A percentile compares a stretch with the other conserved stretches of the same genome.
Conservation (phyloP, 2,329 filamentous ascomycete genomes). For the Trichoderma koningiopsis region DNA sequence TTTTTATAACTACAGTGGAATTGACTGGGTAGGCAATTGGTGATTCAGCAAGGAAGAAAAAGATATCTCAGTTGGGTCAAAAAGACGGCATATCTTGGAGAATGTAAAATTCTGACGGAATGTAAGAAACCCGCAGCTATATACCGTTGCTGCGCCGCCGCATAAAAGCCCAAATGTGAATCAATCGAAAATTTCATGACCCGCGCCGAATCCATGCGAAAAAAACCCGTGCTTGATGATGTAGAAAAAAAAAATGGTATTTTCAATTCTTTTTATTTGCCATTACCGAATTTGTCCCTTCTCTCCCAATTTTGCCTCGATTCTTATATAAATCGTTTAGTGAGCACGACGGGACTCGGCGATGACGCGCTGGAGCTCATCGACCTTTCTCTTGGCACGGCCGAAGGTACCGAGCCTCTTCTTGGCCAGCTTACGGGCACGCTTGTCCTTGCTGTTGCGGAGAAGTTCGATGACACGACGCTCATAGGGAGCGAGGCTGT, state of each 20-base stretch:
- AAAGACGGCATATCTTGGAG: slow-evolving; percentile 9
- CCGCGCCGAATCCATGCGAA: slow-evolving; percentile 41
- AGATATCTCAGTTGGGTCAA: slow-evolving; percentile 14
- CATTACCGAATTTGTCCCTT: not conserved
- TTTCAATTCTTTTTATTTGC: not conserved
- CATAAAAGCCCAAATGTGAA: slow-evolving; percentile 15
- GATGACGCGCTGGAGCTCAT: slow-evolving; percentile 97
- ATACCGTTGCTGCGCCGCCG: slow-evolving; percentile 17
- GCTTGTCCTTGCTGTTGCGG: slow-evolving; percentile 99
- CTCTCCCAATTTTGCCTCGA: not conserved
- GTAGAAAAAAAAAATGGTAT: not conserved
- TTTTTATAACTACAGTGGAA: not conserved
- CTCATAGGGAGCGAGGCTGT: slow-evolving; percentile 90
- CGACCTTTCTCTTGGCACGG: slow-evolving; percentile 99
- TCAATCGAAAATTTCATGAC: slow-evolving; percentile 37
- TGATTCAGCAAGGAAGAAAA: not conserved
- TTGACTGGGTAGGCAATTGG: not conserved
- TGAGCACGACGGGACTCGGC: slow-evolving; percentile 81
- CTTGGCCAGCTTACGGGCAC: slow-evolving; percentile 98
- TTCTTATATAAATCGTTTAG: slow-evolving; percentile 45
- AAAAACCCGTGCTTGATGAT: slow-evolving; percentile 26
- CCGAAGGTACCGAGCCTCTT: slow-evolving; percentile 99
- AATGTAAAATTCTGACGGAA: slow-evolving; percentile 40
- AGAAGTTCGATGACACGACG: slow-evolving; percentile 98
- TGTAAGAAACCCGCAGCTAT: slow-evolving; percentile 34